Conservation (phyloP, 495 filamentous ascomycete genomes). For the Aspergillus conjunctus region DNA sequence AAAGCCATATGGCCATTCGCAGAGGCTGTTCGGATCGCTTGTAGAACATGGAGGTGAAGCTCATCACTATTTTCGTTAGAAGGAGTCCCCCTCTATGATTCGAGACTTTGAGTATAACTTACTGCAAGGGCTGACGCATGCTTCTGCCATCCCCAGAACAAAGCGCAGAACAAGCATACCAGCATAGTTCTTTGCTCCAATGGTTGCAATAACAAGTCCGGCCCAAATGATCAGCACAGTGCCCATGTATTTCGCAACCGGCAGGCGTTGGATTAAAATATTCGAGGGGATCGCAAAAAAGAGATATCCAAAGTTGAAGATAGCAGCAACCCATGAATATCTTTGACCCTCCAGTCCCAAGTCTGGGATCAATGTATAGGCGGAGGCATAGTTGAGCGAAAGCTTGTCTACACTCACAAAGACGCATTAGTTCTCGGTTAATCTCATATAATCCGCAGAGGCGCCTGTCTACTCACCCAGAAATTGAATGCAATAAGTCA, state of each 20-base stretch:
- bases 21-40: constrained; percentile 65
- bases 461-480: constrained; percentile 25
- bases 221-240: constrained; percentile 64
- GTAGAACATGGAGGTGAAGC: constrained; percentile 71
- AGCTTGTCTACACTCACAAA: constrained; percentile 29
- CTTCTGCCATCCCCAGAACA: constrained; percentile 66
- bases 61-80: constrained; percentile 35
- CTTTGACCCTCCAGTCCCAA: constrained; percentile 54
- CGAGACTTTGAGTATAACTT: constrained; percentile 2
- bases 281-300: constrained; percentile 38
- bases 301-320: constrained; percentile 56
- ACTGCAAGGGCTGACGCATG: constrained; percentile 55
- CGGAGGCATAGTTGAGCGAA: constrained; percentile 46
- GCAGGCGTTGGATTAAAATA: constrained; percentile 55
- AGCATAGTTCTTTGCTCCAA: constrained; percentile 58
- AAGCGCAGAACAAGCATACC: constrained; percentile 61
- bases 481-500: constrained; percentile 44
- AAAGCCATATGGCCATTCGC: constrained; percentile 64
- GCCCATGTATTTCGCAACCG: constrained; percentile 60
- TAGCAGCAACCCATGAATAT: constrained; percentile 55
- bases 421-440: background rate
- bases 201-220: constrained; percentile 53
- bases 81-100: background rate
- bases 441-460: background rate
- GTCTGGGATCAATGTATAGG: constrained; percentile 41